A percentile compares a stretch with the other conserved stretches of the same genome.
Conservation (phyloP, 345 rosid genomes). For the Gossypium raimondii region DNA sequence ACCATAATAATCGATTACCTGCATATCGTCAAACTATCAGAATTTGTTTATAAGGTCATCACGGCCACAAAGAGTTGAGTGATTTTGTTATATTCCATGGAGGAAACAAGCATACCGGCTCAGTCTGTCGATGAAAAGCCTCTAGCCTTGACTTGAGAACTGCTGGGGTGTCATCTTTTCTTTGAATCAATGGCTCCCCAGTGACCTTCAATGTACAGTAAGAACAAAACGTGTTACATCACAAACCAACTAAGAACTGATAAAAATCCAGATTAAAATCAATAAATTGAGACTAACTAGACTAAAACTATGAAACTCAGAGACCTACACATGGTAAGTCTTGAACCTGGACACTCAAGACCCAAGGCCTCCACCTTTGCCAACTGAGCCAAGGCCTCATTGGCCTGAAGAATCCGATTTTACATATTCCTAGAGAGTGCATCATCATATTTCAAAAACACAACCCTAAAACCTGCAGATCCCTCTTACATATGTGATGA, state of each 20-base stretch:
- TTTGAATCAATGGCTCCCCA: slow-evolving; percentile 80
- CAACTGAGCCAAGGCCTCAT: too few relatives aligned
- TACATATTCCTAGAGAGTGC: neutral
- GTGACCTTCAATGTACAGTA: slow-evolving; percentile 45
- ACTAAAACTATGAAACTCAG: too few relatives aligned
- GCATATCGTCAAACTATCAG: slow-evolving; percentile 8
- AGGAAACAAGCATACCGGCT: slow-evolving; percentile 47
- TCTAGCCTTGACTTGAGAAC: slow-evolving; percentile 80
- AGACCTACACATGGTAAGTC: too few relatives aligned
- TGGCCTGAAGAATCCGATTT: too few relatives aligned
- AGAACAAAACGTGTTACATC: neutral
- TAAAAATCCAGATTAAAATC: too few relatives aligned
- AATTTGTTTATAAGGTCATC: neutral
- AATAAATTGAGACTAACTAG: neutral
- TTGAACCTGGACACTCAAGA: too few relatives aligned
- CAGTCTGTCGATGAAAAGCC: slow-evolving; percentile 77
- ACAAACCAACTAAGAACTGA: too few relatives aligned
- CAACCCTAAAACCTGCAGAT: neutral
- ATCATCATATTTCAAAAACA: neutral
- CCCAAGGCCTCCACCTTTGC: too few relatives aligned
- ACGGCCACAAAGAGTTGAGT: neutral
- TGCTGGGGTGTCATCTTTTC: slow-evolving; percentile 80
- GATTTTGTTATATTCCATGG: neutral
- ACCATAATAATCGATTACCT: slow-evolving; percentile 75
- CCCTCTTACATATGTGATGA: neutral